Base-by-base conservation (phyloP, 805 yeast species). In the Lipomyces sp. region DNA sequence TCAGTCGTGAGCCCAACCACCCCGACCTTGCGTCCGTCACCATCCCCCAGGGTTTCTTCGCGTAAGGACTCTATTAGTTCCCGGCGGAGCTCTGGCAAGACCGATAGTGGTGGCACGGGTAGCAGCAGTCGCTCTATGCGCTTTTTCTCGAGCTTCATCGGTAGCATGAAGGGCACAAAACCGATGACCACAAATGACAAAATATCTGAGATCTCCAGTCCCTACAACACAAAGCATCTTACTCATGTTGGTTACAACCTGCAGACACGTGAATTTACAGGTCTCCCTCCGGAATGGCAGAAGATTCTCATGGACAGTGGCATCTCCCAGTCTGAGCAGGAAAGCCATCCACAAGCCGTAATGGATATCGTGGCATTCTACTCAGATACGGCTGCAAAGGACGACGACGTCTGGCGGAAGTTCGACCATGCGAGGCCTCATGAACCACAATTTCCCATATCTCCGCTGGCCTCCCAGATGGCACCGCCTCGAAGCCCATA, bases 271-370 rank as follows among this genome's bases (percentile, higher is more conserved):
- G 81, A 84, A 38, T 86, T 81, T 61, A 84, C 61, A 7, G 95
- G 95, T 1, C 70, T 88, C 45, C 96, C 95, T 0, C 81, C 78
- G 22, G 95, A 85, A 63, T 87, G 96, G 95, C 86, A 85, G 60
- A 76, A 77, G 48, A 69, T 86, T 18, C 71, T 87, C 48, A 76
- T 82, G 7, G 86, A 86, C 8, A 82, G 84, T 65, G 95, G 95
- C 45, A 86, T 87, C 36, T 76, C 90, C 2, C 79, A 77, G 56
- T 77, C 75, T 49, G 96, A 87, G 61, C 95, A 87, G 66, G 80
- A 81, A 59, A 83, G 81, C 54, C 85, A 87, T 64, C 93, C 95
- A 3, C 86, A 84, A 65, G 95, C 93, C 1, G 89, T 87, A 2
- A 79, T 81, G 79, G 89, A 84, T 62, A 83, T 84, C 55, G 88